Conservation (phyloP, 805 yeast genomes). For the Limtongia smithiae region DNA sequence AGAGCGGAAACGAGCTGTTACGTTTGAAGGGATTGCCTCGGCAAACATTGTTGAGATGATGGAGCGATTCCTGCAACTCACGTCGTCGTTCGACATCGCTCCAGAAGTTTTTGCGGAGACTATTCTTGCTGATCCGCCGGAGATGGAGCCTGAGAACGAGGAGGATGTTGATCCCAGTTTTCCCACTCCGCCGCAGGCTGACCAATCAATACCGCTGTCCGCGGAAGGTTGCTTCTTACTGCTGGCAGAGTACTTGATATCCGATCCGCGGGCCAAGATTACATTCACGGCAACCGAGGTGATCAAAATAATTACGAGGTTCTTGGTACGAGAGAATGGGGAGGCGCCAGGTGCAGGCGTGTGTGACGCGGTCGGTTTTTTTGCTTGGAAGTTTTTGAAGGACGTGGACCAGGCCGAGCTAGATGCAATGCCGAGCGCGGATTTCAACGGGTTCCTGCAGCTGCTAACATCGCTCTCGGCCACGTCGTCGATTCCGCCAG, state of each 20-base stretch:
- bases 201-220: conserved; percentile 31
- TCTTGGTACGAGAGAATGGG: conserved; percentile 28
- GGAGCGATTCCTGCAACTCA: conserved; percentile 46
- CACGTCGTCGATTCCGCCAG: conserved; percentile 39
- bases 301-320: conserved; percentile 27
- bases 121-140: conserved; percentile 33
- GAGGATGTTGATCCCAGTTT: conserved; percentile 40
- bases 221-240: conserved; percentile 37
- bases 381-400: conserved; percentile 36
- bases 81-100: conserved; percentile 65
- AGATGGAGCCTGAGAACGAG: conserved; percentile 38
- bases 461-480: conserved; percentile 42
- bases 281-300: conserved; percentile 27
- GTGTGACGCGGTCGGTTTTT: conserved; percentile 38
- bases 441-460: conserved; percentile 43
- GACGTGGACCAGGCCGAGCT: conserved; percentile 31
- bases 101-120: conserved; percentile 46
- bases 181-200: conserved; percentile 22
- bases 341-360: conserved; percentile 35
- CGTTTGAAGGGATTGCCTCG: conserved; percentile 25
- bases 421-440: conserved; percentile 36
- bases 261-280: conserved; percentile 18
- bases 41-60: conserved; percentile 37
- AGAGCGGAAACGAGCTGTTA: conserved; percentile 33
- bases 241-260: conserved; percentile 35